phyloP scores from a whole-genome alignment of 73 alveolate species.

The Tetrahymena thermophila region DNA sequence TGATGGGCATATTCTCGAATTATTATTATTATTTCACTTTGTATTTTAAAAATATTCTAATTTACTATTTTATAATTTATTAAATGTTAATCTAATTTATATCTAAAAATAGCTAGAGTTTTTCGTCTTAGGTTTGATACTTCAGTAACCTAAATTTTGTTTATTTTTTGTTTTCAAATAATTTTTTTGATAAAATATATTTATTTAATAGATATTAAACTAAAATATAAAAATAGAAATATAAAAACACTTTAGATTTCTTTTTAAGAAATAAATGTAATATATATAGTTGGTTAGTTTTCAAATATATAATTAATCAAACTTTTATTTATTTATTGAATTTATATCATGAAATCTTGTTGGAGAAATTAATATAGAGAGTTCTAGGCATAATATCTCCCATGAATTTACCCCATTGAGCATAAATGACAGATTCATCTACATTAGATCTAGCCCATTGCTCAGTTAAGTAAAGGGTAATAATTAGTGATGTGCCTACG shows the following conservation, averaged over 20 bases:
- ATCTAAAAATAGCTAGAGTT: too few relatives aligned
- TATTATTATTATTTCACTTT: too few relatives aligned
- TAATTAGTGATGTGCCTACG: constrained; percentile 25
- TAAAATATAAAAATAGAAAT: too few relatives aligned
- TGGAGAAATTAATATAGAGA: background rate
- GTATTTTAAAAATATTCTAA: background rate
- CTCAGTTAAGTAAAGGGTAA: constrained; percentile 31
- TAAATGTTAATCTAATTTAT: too few relatives aligned
- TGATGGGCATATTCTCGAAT: background rate
- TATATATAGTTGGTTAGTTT: background rate
- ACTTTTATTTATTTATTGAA: too few relatives aligned
- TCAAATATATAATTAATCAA: background rate
- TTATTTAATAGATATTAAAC: background rate
- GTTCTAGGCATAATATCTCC: constrained; percentile 34
- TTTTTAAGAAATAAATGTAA: too few relatives aligned
- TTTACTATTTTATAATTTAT: too few relatives aligned
- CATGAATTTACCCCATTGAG: constrained; percentile 21
- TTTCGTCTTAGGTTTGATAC: too few relatives aligned
- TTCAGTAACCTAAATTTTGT: too few relatives aligned
- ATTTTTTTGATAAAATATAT: too few relatives aligned
- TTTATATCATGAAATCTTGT: background rate
- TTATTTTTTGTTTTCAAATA: too few relatives aligned
- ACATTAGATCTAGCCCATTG: constrained; percentile 21
- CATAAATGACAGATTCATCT: background rate
- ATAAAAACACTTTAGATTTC: background rate